Evolutionary conservation across 1,139 yeast species (phyloP).

Genomic region (Citeromyces hawaiiensis): DNA sequence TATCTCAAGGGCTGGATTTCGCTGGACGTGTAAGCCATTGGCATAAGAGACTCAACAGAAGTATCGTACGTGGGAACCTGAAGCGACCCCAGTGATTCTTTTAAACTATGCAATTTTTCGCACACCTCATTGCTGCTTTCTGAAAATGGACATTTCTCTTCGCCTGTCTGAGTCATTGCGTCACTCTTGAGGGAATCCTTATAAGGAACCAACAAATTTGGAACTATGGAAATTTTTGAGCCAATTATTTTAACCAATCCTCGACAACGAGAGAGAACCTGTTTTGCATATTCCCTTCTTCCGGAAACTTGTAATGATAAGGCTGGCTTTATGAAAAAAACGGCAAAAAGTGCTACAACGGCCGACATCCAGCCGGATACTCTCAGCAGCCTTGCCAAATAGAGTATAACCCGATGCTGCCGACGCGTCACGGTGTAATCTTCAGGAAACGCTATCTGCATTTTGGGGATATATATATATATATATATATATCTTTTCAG

Average conservation of each 20-base stretch:
- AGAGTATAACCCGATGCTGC: neutral
- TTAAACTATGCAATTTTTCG: conserved; percentile 9
- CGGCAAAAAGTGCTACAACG: neutral
- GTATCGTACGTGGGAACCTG: conserved; percentile 10
- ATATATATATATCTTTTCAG: too few relatives aligned
- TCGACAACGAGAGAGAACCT: neutral
- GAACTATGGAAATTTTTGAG: neutral
- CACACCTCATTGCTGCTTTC: conserved; percentile 3
- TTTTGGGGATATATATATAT: too few relatives aligned
- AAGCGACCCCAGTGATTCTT: conserved; percentile 7
- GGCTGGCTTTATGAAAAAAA: neutral
- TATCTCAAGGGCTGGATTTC: conserved; percentile 22
- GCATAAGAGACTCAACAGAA: neutral
- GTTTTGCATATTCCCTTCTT: neutral
- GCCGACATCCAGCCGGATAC: neutral
- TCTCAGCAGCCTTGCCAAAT: neutral
- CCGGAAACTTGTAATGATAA: neutral
- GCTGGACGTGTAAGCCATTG: conserved; percentile 10
- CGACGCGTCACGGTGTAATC: neutral
- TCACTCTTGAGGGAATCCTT: conserved; percentile 5
- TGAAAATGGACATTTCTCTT: conserved; percentile 5
- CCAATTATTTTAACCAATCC: neutral
- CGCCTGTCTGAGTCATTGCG: conserved; percentile 6
- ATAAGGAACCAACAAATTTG: conserved; percentile 1
- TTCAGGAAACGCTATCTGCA: neutral